These are phyloP conservation scores for Seiridium unicorne DNA, from an alignment of 2,329 filamentous ascomycete genomes.

Conservation along the genomic window DNA sequence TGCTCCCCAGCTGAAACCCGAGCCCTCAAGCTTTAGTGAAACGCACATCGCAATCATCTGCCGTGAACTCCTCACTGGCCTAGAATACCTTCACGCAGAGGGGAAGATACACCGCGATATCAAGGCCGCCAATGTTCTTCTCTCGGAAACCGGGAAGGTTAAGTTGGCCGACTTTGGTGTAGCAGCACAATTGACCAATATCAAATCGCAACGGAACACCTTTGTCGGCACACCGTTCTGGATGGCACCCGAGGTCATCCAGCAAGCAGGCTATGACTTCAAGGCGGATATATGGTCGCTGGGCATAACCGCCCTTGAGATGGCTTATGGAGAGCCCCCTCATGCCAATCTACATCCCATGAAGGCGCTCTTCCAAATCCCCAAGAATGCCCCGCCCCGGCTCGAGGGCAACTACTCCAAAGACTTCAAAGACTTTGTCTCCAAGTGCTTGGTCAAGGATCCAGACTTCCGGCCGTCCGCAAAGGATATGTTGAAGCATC, in stretches of 20 bases:
- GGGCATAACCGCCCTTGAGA: conserved; percentile 87
- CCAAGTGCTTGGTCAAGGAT: conserved; percentile 89
- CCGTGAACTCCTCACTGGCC: conserved; percentile 81
- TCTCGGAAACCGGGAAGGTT: conserved; percentile 87
- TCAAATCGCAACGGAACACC: conserved; percentile 95
- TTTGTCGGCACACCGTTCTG: conserved; percentile 97
- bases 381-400: conserved; percentile 80
- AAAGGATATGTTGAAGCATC: conserved; percentile 82
- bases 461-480: conserved; percentile 81
- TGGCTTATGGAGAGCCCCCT: conserved; percentile 86
- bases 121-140: conserved; percentile 92
- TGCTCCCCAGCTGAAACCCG: conserved; percentile 73
- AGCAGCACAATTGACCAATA: conserved; percentile 92
- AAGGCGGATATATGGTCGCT: conserved; percentile 94
- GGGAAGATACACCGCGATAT: conserved; percentile 97
- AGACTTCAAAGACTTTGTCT: conserved; percentile 92
- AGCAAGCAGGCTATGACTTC: conserved; percentile 79
- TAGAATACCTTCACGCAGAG: conserved; percentile 90
- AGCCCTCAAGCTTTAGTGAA: conserved; percentile 71
- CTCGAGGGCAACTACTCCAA: conserved; percentile 84
- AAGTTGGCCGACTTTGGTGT: conserved; percentile 98
- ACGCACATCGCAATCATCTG: conserved; percentile 91
- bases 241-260: conserved; percentile 95
- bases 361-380: conserved; percentile 91
- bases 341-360: conserved; percentile 84